A percentile compares a stretch with the other conserved stretches of the same genome.
These are phyloP conservation scores for Penicillium dipodomyicola DNA, from an alignment of 495 filamentous ascomycete species.

Conservation along the genomic window DNA sequence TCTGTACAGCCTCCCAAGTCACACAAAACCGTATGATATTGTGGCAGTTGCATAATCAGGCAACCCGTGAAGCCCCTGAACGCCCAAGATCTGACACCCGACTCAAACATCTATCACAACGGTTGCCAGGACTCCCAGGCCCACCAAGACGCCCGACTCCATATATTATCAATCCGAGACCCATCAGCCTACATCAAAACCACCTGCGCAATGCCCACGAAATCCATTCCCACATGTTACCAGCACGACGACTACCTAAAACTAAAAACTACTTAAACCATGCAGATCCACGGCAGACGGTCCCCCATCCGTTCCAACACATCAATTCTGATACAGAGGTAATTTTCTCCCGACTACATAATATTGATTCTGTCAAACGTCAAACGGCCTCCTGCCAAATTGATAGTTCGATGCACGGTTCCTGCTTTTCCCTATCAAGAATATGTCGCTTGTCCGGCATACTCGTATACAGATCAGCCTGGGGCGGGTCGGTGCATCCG, in stretches of 20 bases:
- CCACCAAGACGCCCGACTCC: constrained; percentile 8
- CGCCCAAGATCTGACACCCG: neutral
- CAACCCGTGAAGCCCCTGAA: constrained; percentile 10
- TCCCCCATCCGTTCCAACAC: constrained; percentile 5
- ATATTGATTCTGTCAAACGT: neutral
- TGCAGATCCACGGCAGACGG: constrained; percentile 9
- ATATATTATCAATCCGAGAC: constrained; percentile 11
- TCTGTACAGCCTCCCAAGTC: neutral
- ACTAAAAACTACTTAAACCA: constrained; percentile 8
- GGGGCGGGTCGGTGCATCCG: neutral
- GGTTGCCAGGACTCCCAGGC: constrained; percentile 12
- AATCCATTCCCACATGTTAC: constrained; percentile 11
- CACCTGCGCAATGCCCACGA: constrained; percentile 6
- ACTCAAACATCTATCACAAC: constrained; percentile 10
- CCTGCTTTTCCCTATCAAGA: neutral
- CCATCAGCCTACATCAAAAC: constrained; percentile 8
- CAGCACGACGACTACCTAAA: constrained; percentile 1
- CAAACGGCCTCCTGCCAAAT: neutral
- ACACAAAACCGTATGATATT: neutral
- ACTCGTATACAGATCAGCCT: constrained; percentile 3
- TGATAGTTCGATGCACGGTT: constrained; percentile 1
- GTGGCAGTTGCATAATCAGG: constrained; percentile 7
- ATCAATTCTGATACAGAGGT: constrained; percentile 15
- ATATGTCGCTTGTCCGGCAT: neutral
- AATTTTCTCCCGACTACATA: constrained; percentile 5